A percentile compares a stretch with the other conserved stretches of the same genome.
phyloP scores from a whole-genome alignment of 2,329 filamentous ascomycete species.

The Apiospora arundinis region DNA sequence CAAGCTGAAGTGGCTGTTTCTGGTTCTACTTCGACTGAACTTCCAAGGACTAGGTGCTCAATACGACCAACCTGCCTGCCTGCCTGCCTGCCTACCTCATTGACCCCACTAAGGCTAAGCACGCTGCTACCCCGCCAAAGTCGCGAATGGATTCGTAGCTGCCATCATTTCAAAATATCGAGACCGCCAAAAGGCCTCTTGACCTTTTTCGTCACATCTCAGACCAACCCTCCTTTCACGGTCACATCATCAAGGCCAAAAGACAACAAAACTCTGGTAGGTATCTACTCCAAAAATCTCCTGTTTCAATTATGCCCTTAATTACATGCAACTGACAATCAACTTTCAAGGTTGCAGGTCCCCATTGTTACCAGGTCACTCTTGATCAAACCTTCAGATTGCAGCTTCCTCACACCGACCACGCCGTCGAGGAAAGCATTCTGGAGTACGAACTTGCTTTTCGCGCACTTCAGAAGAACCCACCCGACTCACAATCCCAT shows the following conservation, averaged over 20 bases:
- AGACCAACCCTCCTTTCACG: not conserved
- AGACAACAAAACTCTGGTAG: not conserved
- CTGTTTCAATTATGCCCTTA: not conserved
- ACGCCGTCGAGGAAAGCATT: conserved; percentile 1
- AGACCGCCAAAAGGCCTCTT: not conserved
- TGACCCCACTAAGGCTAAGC: conserved; percentile 14
- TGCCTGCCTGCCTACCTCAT: no score
- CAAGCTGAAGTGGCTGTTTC: no score
- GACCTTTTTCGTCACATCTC: conserved; percentile 4
- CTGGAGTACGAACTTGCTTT: not conserved
- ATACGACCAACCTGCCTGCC: no score
- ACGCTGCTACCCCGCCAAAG: conserved; percentile 8
- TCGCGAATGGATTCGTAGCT: conserved; percentile 15
- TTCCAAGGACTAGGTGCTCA: no score
- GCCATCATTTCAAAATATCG: conserved; percentile 12
- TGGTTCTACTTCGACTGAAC: no score
- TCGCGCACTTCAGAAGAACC: not conserved
- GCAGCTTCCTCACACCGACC: not conserved
- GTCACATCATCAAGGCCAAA: not conserved
- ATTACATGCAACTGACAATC: no score
- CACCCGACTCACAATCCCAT: not conserved
- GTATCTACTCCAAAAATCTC: not conserved
- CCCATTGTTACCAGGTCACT: not conserved
- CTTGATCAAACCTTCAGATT: not conserved
- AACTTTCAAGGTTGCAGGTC: not conserved